phyloP scores from a whole-genome alignment of 23 red algal species.

The Gracilaria gracilis region DNA sequence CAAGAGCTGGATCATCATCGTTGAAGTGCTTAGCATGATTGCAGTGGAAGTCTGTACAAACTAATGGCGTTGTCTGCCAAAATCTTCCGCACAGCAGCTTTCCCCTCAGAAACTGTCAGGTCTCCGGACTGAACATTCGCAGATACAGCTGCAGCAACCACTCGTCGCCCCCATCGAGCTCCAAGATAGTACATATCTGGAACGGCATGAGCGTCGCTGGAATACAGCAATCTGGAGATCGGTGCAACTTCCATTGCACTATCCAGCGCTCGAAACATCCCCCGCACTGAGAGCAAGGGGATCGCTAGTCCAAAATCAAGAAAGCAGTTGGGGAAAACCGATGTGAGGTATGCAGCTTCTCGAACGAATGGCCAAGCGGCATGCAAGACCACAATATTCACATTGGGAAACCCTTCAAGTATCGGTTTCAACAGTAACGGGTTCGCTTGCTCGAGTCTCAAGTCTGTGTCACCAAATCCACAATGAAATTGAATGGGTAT shows the following conservation, averaged over 20 bases:
- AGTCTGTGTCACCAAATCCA: constrained; percentile 60
- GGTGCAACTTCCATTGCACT: constrained; percentile 48
- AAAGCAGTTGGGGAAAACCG: constrained; percentile 28
- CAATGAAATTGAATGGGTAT: constrained; percentile 72
- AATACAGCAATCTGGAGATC: constrained; percentile 55
- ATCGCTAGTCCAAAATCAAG: constrained; percentile 61
- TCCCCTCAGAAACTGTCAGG: constrained; percentile 56
- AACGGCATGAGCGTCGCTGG: constrained; percentile 47
- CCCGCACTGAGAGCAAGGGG: constrained; percentile 49
- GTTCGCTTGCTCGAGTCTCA: constrained; percentile 41
- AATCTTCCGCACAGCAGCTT: constrained; percentile 49
- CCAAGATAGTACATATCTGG: constrained; percentile 65
- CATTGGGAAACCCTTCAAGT: constrained; percentile 26
- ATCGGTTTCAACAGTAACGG: constrained; percentile 33
- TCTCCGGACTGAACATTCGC: constrained; percentile 47
- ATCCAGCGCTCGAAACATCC: constrained; percentile 57
- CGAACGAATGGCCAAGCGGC: constrained; percentile 61
- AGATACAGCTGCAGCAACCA: constrained; percentile 46
- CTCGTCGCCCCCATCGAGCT: constrained; percentile 53
- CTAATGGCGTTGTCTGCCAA: constrained; percentile 55
- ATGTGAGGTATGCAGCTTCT: constrained; percentile 54
- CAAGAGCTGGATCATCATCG: neutral
- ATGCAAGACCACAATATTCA: constrained; percentile 51
- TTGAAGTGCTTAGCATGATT: neutral
- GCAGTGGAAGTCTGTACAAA: constrained; percentile 50